Percentiles rank a stretch among this genome's conserved stretches.
These are phyloP conservation scores for Mortierella sp. DNA, from an alignment of 371 early-diverging fungal species.

Conservation along the genomic window DNA sequence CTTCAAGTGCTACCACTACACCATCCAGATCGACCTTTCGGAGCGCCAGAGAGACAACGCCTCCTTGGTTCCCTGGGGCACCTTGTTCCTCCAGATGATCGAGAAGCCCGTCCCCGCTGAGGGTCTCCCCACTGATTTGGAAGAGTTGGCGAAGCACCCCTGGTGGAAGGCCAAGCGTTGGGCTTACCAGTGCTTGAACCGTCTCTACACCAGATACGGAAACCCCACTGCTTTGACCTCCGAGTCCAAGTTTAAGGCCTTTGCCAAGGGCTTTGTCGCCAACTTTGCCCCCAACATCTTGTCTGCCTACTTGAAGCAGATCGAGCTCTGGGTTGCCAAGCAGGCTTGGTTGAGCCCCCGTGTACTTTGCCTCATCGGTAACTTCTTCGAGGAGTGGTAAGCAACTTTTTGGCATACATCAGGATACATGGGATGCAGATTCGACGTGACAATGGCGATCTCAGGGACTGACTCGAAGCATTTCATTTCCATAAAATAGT, in stretches of 20 bases:
- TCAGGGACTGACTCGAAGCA: background rate
- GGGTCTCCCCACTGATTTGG: slow-evolving; percentile 69
- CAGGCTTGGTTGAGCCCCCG: slow-evolving; percentile 75
- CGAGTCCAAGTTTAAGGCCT: slow-evolving; percentile 73
- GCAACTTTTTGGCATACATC: background rate
- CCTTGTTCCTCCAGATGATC: slow-evolving; percentile 84
- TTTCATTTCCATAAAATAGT: slow-evolving; percentile 57
- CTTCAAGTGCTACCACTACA: slow-evolving; percentile 83
- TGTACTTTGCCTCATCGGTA: slow-evolving; percentile 64
- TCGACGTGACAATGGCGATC: background rate
- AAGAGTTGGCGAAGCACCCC: slow-evolving; percentile 84
- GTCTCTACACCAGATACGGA: slow-evolving; percentile 82
- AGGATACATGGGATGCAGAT: background rate
- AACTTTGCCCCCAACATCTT: slow-evolving; percentile 92
- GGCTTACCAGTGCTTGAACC: slow-evolving; percentile 90
- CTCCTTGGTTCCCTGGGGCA: slow-evolving; percentile 89
- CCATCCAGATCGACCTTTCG: slow-evolving; percentile 81
- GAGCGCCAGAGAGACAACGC: slow-evolving; percentile 74
- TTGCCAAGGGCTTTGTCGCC: slow-evolving; percentile 84
- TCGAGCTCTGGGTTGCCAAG: slow-evolving; percentile 78
- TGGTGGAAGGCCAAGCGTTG: slow-evolving; percentile 98
- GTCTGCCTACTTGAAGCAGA: slow-evolving; percentile 82
- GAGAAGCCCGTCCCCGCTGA: slow-evolving; percentile 74
- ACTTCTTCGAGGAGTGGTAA: slow-evolving; percentile 67
- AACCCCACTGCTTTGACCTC: slow-evolving; percentile 75